phyloP scores from a whole-genome alignment of 257 asterid genomes.

The Solanum stenotomum region DNA sequence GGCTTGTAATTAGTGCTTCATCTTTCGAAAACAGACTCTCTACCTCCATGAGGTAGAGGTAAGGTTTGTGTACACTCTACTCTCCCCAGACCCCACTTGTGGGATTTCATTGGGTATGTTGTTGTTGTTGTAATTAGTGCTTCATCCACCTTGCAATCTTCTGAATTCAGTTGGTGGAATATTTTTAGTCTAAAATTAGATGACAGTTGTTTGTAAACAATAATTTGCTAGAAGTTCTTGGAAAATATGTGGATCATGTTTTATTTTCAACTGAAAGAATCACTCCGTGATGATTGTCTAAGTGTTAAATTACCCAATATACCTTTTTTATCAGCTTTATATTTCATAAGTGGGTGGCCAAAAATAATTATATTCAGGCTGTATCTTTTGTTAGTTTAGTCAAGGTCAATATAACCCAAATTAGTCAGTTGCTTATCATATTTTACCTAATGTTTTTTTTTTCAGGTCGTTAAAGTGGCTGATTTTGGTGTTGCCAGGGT shows the following conservation, averaged over 20 bases:
- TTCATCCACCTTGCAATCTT: not conserved
- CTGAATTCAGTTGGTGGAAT: not conserved
- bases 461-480: slow-evolving; percentile 94
- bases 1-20: not conserved
- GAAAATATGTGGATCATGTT: not conserved
- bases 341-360: not conserved
- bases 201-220: not conserved
- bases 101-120: not conserved
- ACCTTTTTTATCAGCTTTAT: not conserved
- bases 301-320: not conserved
- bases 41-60: not conserved
- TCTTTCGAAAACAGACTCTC: not conserved
- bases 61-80: not conserved
- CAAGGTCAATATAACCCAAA: not conserved
- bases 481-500: slow-evolving; percentile 99
- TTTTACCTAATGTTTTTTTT: not conserved
- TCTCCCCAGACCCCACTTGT: not conserved
- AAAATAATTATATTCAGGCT: not conserved
- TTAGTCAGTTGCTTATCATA: not conserved
- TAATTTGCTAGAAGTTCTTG: not conserved
- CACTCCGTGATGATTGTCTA: not conserved
- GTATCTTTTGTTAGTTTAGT: not conserved
- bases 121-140: not conserved
- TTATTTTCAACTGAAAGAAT: not conserved
- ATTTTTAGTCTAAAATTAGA: not conserved